These are phyloP conservation scores for Exophiala phaeomuriformis DNA, from an alignment of 2,329 filamentous ascomycete genomes.

Conservation along the genomic window DNA sequence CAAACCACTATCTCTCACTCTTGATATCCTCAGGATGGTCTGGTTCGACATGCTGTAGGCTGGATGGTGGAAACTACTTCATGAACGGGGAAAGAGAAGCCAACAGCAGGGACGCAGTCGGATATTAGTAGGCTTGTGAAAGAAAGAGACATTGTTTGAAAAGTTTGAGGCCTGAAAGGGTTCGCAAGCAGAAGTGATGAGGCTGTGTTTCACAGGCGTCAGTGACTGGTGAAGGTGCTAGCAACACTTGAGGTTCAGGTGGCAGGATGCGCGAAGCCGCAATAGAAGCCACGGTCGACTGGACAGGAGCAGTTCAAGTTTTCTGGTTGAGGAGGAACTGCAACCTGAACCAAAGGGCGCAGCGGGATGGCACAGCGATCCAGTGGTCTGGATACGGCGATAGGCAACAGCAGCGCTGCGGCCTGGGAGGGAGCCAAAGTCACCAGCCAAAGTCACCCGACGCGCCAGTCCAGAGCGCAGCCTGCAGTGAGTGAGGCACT, in stretches of 20 bases:
- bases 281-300: background rate
- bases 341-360: no score
- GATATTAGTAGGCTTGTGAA: background rate
- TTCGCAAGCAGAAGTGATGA: constrained; percentile 3
- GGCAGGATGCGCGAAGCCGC: background rate
- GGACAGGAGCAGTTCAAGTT: background rate
- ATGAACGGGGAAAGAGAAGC: constrained; percentile 1
- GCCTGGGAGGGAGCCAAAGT: no score
- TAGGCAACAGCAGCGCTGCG: no score
- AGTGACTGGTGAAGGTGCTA: background rate
- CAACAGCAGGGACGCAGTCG: constrained; percentile 1
- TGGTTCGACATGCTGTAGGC: constrained; percentile 63
- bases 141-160: constrained; percentile 12
- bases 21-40: constrained; percentile 79
- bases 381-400: no score
- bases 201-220: constrained; percentile 18
- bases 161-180: background rate
- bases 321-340: background rate
- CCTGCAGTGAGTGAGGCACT: no score
- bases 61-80: background rate
- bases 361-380: no score
- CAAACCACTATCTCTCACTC: constrained; percentile 46
- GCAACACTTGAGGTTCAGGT: background rate
- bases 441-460: no score
- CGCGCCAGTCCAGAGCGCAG: no score